Base-by-base conservation (phyloP, 169 alveolate species). In the Cryptosporidium bovis region DNA sequence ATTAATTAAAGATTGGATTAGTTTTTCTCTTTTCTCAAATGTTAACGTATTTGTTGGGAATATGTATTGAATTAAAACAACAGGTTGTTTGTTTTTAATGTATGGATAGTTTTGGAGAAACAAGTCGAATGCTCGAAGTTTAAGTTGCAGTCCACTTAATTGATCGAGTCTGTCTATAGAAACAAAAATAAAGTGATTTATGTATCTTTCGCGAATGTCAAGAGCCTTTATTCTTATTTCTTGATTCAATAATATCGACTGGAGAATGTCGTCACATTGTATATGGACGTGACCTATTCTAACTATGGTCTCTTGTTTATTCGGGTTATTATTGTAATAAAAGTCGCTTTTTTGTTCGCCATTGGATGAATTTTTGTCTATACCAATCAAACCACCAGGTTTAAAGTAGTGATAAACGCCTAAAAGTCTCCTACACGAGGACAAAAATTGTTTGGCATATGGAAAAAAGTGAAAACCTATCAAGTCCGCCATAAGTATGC, bases 381-480 rank as follows among this genome's bases (percentile, higher is more conserved):
- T 92, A 16, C 94, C 94, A 15, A 95, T 89, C 82, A 92, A 87
- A 6, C 97, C 97, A 3, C 96, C 96, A 56, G 90, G 92, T 53
- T 94, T 91, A 58, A 93, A 94, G 60, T 91, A 94, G 90, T 92
- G 94, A 66, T 95, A 94, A 15, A 97, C 67, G 6, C 97, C 97
- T 18, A 97, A 93, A 34, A 97, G 82, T 65, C 96, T 94, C 71
- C 92, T 95, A 82, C 98, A 94, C 66, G 96, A 84, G 51, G 94
- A 85, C 44, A 93, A 60, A 90, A 95, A 95, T 66, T 95, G 97
- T 50, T 95, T 84, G 16, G 98, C 97, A 84, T 96, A 96, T 82
- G 96, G 98, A 89, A 95, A 97, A 46, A 93, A 90, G 83, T 97
- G 99, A 89, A 96, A 97, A 0, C 98, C 99, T 15, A 97, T 93